A percentile compares a stretch with the other conserved stretches of the same genome.
phyloP scores from a whole-genome alignment of 2,329 filamentous ascomycete genomes.

The Scedosporium minutisporum region DNA sequence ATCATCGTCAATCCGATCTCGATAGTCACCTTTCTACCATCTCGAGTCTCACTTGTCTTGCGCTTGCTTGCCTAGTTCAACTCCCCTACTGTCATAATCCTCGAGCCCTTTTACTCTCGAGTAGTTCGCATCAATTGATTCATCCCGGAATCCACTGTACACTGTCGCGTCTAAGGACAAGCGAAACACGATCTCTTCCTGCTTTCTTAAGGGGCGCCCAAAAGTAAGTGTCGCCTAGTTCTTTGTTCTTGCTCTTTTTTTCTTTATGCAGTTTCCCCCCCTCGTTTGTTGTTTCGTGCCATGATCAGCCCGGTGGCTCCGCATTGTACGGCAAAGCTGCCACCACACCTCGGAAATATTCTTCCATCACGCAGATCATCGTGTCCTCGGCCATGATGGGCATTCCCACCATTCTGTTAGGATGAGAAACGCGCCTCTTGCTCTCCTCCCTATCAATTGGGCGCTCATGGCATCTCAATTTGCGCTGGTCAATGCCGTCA shows the following conservation, averaged over 20 bases:
- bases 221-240: neutral
- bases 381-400: neutral
- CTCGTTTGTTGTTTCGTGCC: constrained; percentile 6
- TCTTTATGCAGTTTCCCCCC: constrained; percentile 4
- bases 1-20: neutral
- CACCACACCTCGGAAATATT: neutral
- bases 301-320: neutral
- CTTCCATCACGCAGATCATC: neutral
- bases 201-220: neutral
- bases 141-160: neutral
- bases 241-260: constrained; percentile 8
- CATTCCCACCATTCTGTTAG: too few species aligned
- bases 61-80: neutral
- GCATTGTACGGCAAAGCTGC: neutral
- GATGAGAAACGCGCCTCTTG: too few species aligned
- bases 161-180: neutral
- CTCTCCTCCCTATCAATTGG: too few species aligned
- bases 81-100: neutral
- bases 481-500: too few species aligned
- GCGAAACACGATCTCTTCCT: neutral
- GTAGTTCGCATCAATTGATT: neutral
- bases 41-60: neutral
- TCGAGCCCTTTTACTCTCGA: neutral
- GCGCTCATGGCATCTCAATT: too few species aligned
- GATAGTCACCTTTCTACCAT: neutral